These are phyloP conservation scores for Boletus pseudo-olivaceus DNA, from an alignment of 768 basidiomycete species.

Conservation along the genomic window DNA sequence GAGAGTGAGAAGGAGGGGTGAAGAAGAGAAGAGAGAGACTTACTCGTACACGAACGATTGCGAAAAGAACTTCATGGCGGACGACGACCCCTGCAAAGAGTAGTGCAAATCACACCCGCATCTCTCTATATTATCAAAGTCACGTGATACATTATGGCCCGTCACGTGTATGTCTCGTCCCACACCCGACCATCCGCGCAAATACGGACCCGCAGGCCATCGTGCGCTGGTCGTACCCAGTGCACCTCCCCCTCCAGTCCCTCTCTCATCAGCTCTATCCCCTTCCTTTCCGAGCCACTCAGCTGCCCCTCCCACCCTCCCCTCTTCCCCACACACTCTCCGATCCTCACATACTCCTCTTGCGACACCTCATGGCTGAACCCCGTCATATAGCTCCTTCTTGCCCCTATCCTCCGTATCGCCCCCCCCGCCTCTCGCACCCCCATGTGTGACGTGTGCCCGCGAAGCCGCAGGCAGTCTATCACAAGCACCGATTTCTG, in stretches of 20 bases:
- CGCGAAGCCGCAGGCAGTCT: constrained; percentile 66
- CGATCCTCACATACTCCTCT: constrained; percentile 69
- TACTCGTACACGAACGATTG: constrained; percentile 58
- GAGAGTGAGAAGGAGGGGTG: background rate
- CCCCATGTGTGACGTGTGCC: constrained; percentile 80
- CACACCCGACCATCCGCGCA: constrained; percentile 36
- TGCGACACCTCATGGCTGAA: constrained; percentile 77
- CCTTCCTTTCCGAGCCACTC: constrained; percentile 37
- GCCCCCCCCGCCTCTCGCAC: constrained; percentile 57
- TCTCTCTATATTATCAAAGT: background rate
- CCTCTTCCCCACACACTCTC: constrained; percentile 44
- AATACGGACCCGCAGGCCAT: constrained; percentile 62
- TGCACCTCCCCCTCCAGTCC: constrained; percentile 41
- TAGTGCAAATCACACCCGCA: background rate
- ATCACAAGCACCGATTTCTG: constrained; percentile 58
- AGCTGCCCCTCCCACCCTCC: constrained; percentile 18
- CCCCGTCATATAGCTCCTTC: constrained; percentile 68
- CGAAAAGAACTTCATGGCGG: constrained; percentile 50
- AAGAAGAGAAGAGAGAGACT: constrained; percentile 16
- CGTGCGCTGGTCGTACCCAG: constrained; percentile 74
- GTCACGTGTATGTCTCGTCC: constrained; percentile 50
- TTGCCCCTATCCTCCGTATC: constrained; percentile 55
- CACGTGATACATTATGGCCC: constrained; percentile 6
- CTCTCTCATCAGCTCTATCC: constrained; percentile 45
- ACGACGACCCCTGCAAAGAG: constrained; percentile 38